A percentile compares a stretch with the other conserved stretches of the same genome.
phyloP scores from a whole-genome alignment of 2,329 filamentous ascomycete species.

The Neophaeococcomyces aloes region DNA sequence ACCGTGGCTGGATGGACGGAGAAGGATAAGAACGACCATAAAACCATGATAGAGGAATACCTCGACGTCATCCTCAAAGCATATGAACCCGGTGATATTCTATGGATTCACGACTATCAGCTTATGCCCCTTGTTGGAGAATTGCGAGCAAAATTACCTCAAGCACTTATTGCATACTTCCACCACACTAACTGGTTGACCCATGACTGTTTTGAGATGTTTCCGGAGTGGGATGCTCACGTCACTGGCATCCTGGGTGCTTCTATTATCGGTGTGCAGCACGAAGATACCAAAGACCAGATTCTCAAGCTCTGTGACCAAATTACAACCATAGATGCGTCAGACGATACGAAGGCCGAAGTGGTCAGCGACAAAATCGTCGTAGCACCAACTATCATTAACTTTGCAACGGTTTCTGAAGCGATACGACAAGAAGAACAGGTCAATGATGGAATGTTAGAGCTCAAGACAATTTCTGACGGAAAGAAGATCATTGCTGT shows the following conservation, averaged over 20 bases:
- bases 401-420: slow-evolving; percentile 66
- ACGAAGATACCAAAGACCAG: slow-evolving; percentile 87
- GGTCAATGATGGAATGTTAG: slow-evolving; percentile 60
- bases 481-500: slow-evolving; percentile 93
- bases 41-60: slow-evolving; percentile 84
- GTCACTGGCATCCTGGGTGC: slow-evolving; percentile 80
- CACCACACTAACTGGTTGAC: slow-evolving; percentile 90
- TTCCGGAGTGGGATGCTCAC: slow-evolving; percentile 79
- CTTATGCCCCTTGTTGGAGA: slow-evolving; percentile 81
- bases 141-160: slow-evolving; percentile 71
- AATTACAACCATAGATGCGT: slow-evolving; percentile 80
- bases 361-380: slow-evolving; percentile 82
- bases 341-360: slow-evolving; percentile 76
- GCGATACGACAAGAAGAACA: slow-evolving; percentile 61
- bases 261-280: slow-evolving; percentile 92
- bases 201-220: slow-evolving; percentile 85
- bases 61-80: slow-evolving; percentile 77
- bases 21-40: slow-evolving; percentile 83
- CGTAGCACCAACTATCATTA: slow-evolving; percentile 90
- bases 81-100: slow-evolving; percentile 85
- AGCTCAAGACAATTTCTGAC: slow-evolving; percentile 65
- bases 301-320: slow-evolving; percentile 90
- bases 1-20: slow-evolving; percentile 73
- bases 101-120: slow-evolving; percentile 91
- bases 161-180: slow-evolving; percentile 91